These are phyloP conservation scores for Hypomyces perniciosus DNA, from an alignment of 2,329 filamentous ascomycete species.

Conservation along the genomic window DNA sequence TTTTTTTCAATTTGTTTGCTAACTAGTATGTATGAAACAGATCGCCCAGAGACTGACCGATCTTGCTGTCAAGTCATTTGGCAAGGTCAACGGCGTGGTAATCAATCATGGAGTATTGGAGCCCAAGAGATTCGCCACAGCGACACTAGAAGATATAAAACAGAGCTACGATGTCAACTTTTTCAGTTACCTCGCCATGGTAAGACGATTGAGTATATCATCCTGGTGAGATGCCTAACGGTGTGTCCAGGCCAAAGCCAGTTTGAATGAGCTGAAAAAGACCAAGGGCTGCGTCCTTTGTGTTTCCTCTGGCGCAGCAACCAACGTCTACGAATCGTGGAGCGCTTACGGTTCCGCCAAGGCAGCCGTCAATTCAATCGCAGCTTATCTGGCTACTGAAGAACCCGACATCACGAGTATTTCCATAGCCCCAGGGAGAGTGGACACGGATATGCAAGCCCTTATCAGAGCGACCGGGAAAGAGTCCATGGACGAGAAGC, in stretches of 20 bases:
- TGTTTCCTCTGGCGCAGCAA: slow-evolving; percentile 72
- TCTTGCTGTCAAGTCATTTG: slow-evolving; percentile 61
- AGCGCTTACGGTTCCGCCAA: slow-evolving; percentile 78
- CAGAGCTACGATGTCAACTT: slow-evolving; percentile 76
- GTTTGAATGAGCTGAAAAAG: slow-evolving; percentile 62
- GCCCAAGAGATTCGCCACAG: slow-evolving; percentile 67
- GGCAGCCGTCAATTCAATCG: slow-evolving; percentile 75
- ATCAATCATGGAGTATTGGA: slow-evolving; percentile 81
- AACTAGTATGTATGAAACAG: slow-evolving; percentile 24
- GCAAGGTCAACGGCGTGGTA: slow-evolving; percentile 71
- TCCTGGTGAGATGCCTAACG: slow-evolving; percentile 8
- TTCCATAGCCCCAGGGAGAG: slow-evolving; percentile 69
- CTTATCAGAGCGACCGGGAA: slow-evolving; percentile 61
- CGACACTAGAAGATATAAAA: slow-evolving; percentile 68
- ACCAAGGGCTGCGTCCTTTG: slow-evolving; percentile 68
- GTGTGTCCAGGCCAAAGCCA: slow-evolving; percentile 56
- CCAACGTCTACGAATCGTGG: slow-evolving; percentile 63
- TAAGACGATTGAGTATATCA: slow-evolving; percentile 35
- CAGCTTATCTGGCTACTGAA: slow-evolving; percentile 65
- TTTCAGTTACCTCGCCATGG: slow-evolving; percentile 74
- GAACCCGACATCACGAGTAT: slow-evolving; percentile 71
- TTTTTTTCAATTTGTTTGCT: neutral
- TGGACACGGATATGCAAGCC: slow-evolving; percentile 89
- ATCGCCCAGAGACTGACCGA: slow-evolving; percentile 57
- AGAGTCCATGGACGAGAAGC: slow-evolving; percentile 43